Conservation (phyloP, 805 yeast genomes). For the Wickerhamiella siamensis region DNA sequence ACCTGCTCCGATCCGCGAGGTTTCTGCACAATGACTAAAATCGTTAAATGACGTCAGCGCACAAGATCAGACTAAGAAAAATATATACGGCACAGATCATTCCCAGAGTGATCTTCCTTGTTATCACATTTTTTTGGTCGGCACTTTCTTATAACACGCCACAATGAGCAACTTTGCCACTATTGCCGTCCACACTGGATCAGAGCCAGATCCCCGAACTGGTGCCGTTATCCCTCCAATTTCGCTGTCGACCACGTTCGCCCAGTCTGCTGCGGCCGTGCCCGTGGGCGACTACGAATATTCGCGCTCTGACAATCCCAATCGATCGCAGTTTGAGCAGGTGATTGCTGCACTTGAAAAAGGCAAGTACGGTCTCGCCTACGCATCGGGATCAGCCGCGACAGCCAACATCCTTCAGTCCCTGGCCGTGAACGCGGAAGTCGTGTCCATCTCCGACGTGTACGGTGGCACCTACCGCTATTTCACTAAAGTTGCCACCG, state of each 20-base stretch:
- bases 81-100: no score
- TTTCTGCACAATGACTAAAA: background rate
- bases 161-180: conserved; percentile 41
- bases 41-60: background rate
- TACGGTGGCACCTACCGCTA: conserved; percentile 89
- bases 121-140: background rate
- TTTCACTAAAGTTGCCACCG: conserved; percentile 69
- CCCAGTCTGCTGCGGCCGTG: conserved; percentile 60
- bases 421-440: conserved; percentile 50
- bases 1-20: no score
- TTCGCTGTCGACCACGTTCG: conserved; percentile 73
- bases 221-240: conserved; percentile 83
- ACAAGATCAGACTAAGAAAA: no score
- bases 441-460: conserved; percentile 69
- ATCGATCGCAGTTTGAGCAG: conserved; percentile 65
- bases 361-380: conserved; percentile 54
- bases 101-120: background rate
- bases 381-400: conserved; percentile 75
- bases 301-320: conserved; percentile 76
- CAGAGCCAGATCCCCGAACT: conserved; percentile 51
- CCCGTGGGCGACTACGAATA: conserved; percentile 73
- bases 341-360: conserved; percentile 70
- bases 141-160: background rate
- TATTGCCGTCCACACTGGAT: conserved; percentile 73
- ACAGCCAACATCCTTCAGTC: conserved; percentile 67